Evolutionary conservation across 495 filamentous ascomycete genomes (phyloP).

Genomic region (Letharia lupina): DNA sequence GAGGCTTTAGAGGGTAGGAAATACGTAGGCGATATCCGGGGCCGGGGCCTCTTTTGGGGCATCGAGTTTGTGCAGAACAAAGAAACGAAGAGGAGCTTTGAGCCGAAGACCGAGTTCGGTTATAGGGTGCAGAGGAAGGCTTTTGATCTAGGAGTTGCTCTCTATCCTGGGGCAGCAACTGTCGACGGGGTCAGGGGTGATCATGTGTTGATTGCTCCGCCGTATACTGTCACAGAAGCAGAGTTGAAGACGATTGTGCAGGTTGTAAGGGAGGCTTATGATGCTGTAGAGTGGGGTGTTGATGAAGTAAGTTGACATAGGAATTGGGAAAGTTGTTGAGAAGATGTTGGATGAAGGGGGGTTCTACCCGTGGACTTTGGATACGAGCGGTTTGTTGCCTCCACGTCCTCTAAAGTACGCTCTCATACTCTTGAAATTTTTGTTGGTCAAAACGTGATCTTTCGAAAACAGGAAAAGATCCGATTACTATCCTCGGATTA

Average conservation of each 20-base stretch:
- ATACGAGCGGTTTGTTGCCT: no score
- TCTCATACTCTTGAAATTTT: no score
- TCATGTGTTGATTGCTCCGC: slow-evolving; percentile 65
- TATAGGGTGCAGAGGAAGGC: slow-evolving; percentile 46
- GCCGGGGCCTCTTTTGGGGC: slow-evolving; percentile 49
- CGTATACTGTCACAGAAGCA: slow-evolving; percentile 56
- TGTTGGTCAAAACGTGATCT: background rate
- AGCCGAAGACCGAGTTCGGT: slow-evolving; percentile 29
- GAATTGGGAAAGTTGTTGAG: background rate
- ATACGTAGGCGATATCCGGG: slow-evolving; percentile 50
- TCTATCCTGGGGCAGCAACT: slow-evolving; percentile 65
- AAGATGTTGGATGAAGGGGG: background rate
- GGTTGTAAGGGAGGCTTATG: slow-evolving; percentile 28
- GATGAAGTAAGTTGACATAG: background rate
- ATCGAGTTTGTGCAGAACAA: slow-evolving; percentile 55
- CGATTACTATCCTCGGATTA: background rate
- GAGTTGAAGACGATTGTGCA: slow-evolving; percentile 55
- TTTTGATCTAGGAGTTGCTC: slow-evolving; percentile 47
- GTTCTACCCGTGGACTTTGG: background rate
- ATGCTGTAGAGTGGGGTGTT: background rate
- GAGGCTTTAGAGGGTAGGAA: slow-evolving; percentile 27
- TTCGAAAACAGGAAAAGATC: accelerated
- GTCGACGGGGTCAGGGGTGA: slow-evolving; percentile 63
- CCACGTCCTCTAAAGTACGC: no score
- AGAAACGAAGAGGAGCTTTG: slow-evolving; percentile 47